phyloP scores from a whole-genome alignment of 805 yeast species.

The Wickerhamiella nectarea region DNA sequence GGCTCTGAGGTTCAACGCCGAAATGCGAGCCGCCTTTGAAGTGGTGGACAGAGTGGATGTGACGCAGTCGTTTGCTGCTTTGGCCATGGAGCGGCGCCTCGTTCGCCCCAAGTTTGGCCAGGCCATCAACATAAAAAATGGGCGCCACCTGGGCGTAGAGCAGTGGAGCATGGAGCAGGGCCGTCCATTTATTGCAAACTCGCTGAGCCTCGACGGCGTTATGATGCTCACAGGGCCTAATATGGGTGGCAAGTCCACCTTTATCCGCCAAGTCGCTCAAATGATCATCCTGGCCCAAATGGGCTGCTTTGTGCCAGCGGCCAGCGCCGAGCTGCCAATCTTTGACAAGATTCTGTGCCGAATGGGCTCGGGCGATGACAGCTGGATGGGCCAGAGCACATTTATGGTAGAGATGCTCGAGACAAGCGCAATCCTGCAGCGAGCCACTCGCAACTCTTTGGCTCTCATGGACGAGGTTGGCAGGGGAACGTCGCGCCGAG shows the following conservation, averaged over 20 bases:
- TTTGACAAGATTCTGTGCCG: conserved; percentile 71
- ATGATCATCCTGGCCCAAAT: conserved; percentile 57
- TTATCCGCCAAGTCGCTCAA: conserved; percentile 58
- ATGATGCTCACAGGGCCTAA: conserved; percentile 74
- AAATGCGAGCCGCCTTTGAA: conserved; percentile 38
- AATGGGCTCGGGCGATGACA: conserved; percentile 67
- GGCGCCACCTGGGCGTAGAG: conserved; percentile 83
- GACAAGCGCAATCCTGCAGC: conserved; percentile 51
- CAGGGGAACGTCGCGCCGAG: conserved; percentile 73
- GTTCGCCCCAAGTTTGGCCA: conserved; percentile 46
- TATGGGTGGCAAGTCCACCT: conserved; percentile 79
- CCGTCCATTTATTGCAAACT: conserved; percentile 36
- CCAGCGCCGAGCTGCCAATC: conserved; percentile 43
- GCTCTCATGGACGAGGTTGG: conserved; percentile 83
- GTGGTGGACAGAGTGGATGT: conserved; percentile 58
- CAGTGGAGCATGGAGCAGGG: conserved; percentile 39
- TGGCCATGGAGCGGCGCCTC: conserved; percentile 53
- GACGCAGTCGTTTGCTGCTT: conserved; percentile 51
- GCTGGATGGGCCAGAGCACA: conserved; percentile 64
- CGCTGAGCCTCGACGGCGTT: conserved; percentile 26
- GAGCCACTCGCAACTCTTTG: conserved; percentile 53
- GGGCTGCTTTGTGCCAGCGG: conserved; percentile 65
- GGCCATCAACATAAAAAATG: conserved; percentile 40
- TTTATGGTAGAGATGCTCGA: conserved; percentile 91
- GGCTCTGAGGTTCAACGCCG: conserved; percentile 33